Base-by-base conservation (phyloP, 2,329 filamentous ascomycete species). In the Fusarium euwallaceae region DNA sequence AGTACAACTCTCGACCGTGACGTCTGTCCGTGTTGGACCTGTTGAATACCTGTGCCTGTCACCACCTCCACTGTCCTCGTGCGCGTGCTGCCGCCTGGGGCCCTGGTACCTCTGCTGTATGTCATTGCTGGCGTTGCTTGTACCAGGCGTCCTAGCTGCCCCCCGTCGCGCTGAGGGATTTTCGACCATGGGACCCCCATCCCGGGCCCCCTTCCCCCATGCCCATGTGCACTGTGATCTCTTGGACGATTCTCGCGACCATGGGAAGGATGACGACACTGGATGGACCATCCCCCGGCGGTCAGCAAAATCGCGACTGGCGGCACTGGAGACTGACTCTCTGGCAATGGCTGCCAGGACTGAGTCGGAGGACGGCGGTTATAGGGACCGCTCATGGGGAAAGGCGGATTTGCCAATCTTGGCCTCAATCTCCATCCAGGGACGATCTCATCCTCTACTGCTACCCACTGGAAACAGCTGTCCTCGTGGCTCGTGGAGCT, bases 301-400 rank as follows among this genome's bases (percentile, higher is more conserved):
- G 77, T 79, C 77, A 79, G 77, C 76, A 65, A 74, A 77, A 78
- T 70, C 72, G 55, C 73, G 73, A 77, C 76, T 77, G 72, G 71
- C 74, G 71, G 71, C 60, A 71, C 73, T 73, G 72, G 73, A 75
- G 69, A 73, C 45, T 24, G 39, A 55, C 27, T 55, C 48, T 55
- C 27, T 32, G 48, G 17, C 48, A 32, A 55, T 55, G 27, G 9
- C 24, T 17, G 24, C 20, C 29, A 48, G 32, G 24, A 20, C 24
- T 61, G 45, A 61, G 64, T 64, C 51, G 66, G 53, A 41, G 51
- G 29, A 70, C 58, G 56, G 67, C 41, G 51, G 45, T 63, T 59
- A 66, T 60, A 22, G 53, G 68, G 48, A 65, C 71, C 71, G 71
- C 68, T 62, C 17, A 24, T 51, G 59, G 55, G 24, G 24, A 51